phyloP scores from a whole-genome alignment of 2,329 filamentous ascomycete genomes.

The Arthrinium phaeospermum region DNA sequence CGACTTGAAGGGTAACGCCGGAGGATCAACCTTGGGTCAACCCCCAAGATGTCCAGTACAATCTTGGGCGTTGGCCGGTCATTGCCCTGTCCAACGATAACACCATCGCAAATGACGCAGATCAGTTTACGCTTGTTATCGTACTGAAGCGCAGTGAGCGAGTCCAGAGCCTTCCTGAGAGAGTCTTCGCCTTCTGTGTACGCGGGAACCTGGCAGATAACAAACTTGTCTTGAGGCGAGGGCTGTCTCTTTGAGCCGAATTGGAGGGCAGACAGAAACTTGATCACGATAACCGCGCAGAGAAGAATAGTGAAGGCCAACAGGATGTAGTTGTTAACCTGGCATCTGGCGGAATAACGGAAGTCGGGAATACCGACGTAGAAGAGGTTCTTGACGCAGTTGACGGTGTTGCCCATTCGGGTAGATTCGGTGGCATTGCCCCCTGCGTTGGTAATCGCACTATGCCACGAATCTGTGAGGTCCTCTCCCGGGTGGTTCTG shows the following conservation, averaged over 20 bases:
- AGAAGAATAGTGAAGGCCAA: slow-evolving; percentile 86
- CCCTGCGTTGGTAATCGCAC: slow-evolving; percentile 52
- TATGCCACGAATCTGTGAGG: slow-evolving; percentile 70
- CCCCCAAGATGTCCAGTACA: slow-evolving; percentile 93
- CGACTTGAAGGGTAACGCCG: slow-evolving; percentile 91
- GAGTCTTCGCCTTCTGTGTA: slow-evolving; percentile 99
- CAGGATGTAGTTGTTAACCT: slow-evolving; percentile 90
- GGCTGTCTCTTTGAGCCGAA: slow-evolving; percentile 91
- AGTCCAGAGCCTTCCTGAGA: slow-evolving; percentile 89
- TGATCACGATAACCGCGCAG: slow-evolving; percentile 78
- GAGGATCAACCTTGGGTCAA: slow-evolving; percentile 97
- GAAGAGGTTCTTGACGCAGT: slow-evolving; percentile 84
- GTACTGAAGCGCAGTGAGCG: slow-evolving; percentile 90
- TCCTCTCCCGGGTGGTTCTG: slow-evolving; percentile 80
- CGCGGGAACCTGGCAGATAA: slow-evolving; percentile 96
- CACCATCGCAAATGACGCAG: slow-evolving; percentile 94
- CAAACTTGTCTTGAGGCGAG: slow-evolving; percentile 94
- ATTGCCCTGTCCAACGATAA: slow-evolving; percentile 95
- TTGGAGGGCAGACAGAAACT: slow-evolving; percentile 92
- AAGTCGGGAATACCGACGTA: slow-evolving; percentile 87
- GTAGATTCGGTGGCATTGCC: slow-evolving; percentile 57
- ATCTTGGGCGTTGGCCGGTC: slow-evolving; percentile 97
- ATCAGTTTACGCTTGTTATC: slow-evolving; percentile 99
- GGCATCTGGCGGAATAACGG: slow-evolving; percentile 75
- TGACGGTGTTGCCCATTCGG: slow-evolving; percentile 68